These are phyloP conservation scores for Barbarea vulgaris DNA, from an alignment of 345 rosid species.

Conservation along the genomic window DNA sequence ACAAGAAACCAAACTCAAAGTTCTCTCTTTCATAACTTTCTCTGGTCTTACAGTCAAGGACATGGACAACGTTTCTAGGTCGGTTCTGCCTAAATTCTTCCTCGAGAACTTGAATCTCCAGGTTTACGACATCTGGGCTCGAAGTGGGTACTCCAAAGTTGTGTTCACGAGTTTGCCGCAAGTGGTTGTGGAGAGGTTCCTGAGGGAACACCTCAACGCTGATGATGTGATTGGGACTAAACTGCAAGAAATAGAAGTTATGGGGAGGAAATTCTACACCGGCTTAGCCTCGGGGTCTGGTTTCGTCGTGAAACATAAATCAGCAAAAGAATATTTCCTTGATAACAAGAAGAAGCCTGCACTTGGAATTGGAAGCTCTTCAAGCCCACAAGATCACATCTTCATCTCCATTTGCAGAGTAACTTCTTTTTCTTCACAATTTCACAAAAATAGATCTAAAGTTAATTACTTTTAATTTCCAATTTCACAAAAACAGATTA, in stretches of 20 bases:
- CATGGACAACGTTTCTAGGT: constrained; percentile 63
- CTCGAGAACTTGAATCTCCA: constrained; percentile 72
- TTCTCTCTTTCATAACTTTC: constrained; percentile 73
- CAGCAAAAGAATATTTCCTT: constrained; percentile 60
- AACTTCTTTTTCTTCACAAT: not conserved
- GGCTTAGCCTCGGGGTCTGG: constrained; percentile 74
- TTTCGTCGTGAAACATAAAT: constrained; percentile 59
- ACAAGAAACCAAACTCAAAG: constrained; percentile 52
- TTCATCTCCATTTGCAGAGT: constrained; percentile 66
- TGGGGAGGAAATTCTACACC: constrained; percentile 52
- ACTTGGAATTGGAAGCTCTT: constrained; percentile 53
- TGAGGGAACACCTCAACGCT: constrained; percentile 64
- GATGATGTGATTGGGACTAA: constrained; percentile 76
- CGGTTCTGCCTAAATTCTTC: constrained; percentile 91
- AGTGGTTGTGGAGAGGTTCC: constrained; percentile 80
- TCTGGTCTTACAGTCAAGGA: constrained; percentile 66
- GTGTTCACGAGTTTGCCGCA: constrained; percentile 75
- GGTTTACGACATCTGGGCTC: constrained; percentile 56
- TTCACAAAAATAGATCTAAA: not conserved
- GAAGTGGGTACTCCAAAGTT: constrained; percentile 45
- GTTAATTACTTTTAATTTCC: not conserved
- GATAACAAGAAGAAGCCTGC: constrained; percentile 62
- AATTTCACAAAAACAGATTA: not conserved
- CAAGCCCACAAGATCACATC: constrained; percentile 58
- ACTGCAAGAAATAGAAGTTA: constrained; percentile 44